Percentiles rank a stretch among this genome's conserved stretches.
Conservation (phyloP, 2,329 filamentous ascomycete species). For the Aspergillus aculeatus region DNA sequence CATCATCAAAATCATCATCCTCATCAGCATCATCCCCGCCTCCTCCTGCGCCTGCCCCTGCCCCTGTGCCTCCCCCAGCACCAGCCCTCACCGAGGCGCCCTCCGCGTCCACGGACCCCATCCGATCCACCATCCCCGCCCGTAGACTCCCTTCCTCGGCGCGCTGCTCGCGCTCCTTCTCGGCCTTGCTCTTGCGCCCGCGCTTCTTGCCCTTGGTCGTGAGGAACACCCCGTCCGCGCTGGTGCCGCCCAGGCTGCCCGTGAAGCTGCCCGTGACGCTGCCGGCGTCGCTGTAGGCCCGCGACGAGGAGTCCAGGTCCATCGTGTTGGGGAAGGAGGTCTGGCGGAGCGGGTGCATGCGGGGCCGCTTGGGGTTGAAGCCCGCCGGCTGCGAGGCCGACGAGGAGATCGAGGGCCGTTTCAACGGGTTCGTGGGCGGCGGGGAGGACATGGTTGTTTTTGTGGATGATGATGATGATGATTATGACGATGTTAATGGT, state of each 20-base stretch:
- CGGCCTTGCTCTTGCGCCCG: constrained; percentile 39
- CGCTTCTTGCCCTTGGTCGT: constrained; percentile 33
- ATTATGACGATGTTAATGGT: no score
- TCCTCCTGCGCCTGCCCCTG: constrained; percentile 47
- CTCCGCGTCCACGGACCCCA: constrained; percentile 35
- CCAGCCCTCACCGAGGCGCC: constrained; percentile 33
- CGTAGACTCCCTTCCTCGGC: constrained; percentile 28
- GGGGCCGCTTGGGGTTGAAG: constrained; percentile 32
- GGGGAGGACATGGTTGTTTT: constrained; percentile 36
- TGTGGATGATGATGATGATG: no score
- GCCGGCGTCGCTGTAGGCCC: constrained; percentile 35
- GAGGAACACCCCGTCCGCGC: constrained; percentile 36
- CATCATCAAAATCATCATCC: constrained; percentile 51
- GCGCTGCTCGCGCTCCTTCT: constrained; percentile 34
- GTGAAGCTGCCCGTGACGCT: constrained; percentile 45
- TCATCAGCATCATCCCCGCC: constrained; percentile 51
- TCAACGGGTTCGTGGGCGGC: constrained; percentile 39
- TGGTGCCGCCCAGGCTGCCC: constrained; percentile 41
- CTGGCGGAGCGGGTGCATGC: constrained; percentile 49
- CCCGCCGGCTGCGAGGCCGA: constrained; percentile 32
- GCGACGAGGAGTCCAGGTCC: constrained; percentile 32
- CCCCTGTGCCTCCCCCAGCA: constrained; percentile 29
- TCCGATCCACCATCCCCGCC: constrained; percentile 25
- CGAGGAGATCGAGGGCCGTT: constrained; percentile 44
- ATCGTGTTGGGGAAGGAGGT: constrained; percentile 44